phyloP scores from a whole-genome alignment of 495 filamentous ascomycete species.

The Xanthoparmelia taractica region DNA sequence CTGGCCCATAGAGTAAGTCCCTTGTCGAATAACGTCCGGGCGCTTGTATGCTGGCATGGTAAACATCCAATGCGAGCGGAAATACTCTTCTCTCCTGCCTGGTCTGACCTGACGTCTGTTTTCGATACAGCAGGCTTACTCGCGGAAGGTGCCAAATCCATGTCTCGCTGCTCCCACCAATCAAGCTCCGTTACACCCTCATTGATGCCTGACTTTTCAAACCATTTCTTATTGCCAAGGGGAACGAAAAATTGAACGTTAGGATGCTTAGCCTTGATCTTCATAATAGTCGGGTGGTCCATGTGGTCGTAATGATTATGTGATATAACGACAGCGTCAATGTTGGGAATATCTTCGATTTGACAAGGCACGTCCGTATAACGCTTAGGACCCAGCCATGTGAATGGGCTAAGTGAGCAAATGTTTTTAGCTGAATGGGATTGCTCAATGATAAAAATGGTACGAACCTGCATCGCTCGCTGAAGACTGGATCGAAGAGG shows the following conservation, averaged over 20 bases:
- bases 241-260: conserved; percentile 84
- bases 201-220: conserved; percentile 54
- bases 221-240: conserved; percentile 85
- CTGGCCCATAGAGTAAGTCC: conserved; percentile 76
- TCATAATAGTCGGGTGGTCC: conserved; percentile 62
- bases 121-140: conserved; percentile 15
- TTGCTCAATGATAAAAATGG: not conserved
- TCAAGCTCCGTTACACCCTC: conserved; percentile 77
- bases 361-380: conserved; percentile 73
- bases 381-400: conserved; percentile 65
- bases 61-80: conserved; percentile 70
- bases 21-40: conserved; percentile 59
- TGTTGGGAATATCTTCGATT: conserved; percentile 68
- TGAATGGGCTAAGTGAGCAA: conserved; percentile 48
- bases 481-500: conserved; percentile 93
- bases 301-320: conserved; percentile 96
- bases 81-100: conserved; percentile 40
- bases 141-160: conserved; percentile 49
- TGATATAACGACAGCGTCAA: conserved; percentile 86
- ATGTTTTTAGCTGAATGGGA: not conserved
- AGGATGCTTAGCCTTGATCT: conserved; percentile 64
- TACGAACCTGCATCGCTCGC: conserved; percentile 74
- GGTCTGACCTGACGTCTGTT: conserved; percentile 16
- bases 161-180: conserved; percentile 85
- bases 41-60: conserved; percentile 78